Evolutionary conservation across 306 rosid species (phyloP).

Genomic region (apple (Malus domestica)): ASM211411v1 NC_041796.1:2991501-2992000

Average conservation of each 20-base stretch:
- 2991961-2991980: conserved; percentile 63
- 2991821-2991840: conserved; percentile 19
- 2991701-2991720: neutral
- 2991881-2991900: neutral
- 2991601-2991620: neutral
- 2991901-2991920: neutral
- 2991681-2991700: neutral
- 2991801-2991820: neutral
- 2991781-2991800: conserved; percentile 24
- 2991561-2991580: neutral
- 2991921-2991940: neutral
- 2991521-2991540: no score
- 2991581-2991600: neutral
- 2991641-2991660: neutral
- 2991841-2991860: conserved; percentile 33
- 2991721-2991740: neutral
- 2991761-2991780: conserved; percentile 9
- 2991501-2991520: no score
- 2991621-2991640: neutral
- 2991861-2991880: conserved; percentile 41
- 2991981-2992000: conserved; percentile 47
- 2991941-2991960: neutral
- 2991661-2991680: neutral
- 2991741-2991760: neutral
- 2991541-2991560: no score